phyloP scores from a whole-genome alignment of 768 basidiomycete genomes.

The Hericium alpestre region DNA sequence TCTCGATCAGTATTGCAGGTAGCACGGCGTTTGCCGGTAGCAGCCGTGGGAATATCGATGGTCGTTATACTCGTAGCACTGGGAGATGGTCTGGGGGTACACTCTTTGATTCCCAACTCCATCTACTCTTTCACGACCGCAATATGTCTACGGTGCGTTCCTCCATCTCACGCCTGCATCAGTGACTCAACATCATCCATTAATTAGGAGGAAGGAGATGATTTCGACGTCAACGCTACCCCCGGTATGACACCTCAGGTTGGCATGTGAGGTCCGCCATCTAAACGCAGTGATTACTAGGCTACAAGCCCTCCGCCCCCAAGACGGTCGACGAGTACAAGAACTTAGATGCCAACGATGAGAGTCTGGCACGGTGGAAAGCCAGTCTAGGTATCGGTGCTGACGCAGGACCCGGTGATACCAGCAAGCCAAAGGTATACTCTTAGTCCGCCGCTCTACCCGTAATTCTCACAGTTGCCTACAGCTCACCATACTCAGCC shows the following conservation, averaged over 20 bases:
- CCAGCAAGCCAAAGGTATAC: conserved; percentile 56
- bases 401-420: conserved; percentile 27
- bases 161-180: neutral
- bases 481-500: conserved; percentile 60
- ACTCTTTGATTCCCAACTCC: conserved; percentile 8
- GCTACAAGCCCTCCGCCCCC: conserved; percentile 61
- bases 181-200: neutral
- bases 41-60: conserved; percentile 67
- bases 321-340: conserved; percentile 79
- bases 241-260: conserved; percentile 36
- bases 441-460: conserved; percentile 2
- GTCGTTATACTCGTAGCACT: conserved; percentile 2
- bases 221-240: conserved; percentile 56
- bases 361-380: conserved; percentile 93
- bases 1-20: too few relatives aligned
- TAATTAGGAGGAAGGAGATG: conserved; percentile 56
- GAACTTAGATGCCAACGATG: conserved; percentile 79
- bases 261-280: neutral
- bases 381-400: conserved; percentile 79
- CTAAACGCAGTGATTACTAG: conserved; percentile 24
- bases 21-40: conserved; percentile 32
- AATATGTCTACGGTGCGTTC: conserved; percentile 34
- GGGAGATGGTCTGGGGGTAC: neutral
- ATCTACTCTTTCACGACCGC: neutral
- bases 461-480: neutral